A percentile compares a stretch with the other conserved stretches of the same genome.
Conservation (phyloP, 768 basidiomycete genomes). For the Melanogaster broomeanus region DNA sequence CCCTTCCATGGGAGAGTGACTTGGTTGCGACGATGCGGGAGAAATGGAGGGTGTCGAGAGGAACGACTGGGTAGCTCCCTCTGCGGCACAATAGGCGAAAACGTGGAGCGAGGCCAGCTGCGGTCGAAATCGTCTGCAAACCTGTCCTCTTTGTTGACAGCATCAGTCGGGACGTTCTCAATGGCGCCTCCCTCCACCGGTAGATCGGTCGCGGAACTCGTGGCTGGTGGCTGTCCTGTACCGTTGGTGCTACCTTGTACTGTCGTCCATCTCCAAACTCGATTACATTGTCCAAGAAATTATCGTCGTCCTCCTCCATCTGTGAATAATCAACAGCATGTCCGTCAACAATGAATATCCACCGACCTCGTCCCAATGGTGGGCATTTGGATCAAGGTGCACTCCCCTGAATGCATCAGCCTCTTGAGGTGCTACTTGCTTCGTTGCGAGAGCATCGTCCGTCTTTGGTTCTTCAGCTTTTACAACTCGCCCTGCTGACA, state of each 20-base stretch:
- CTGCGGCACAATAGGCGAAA: slow-evolving; percentile 44
- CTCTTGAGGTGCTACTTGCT: slow-evolving; percentile 73
- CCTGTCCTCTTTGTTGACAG: slow-evolving; percentile 81
- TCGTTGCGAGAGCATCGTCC: slow-evolving; percentile 49
- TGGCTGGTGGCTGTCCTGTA: slow-evolving; percentile 27
- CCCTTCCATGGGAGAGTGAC: slow-evolving; percentile 54
- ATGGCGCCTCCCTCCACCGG: slow-evolving; percentile 10
- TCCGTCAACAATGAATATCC: slow-evolving; percentile 5
- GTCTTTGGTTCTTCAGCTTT: slow-evolving; percentile 43
- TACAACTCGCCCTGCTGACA: slow-evolving; percentile 18
- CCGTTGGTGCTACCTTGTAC: slow-evolving; percentile 74
- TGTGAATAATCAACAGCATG: slow-evolving; percentile 29
- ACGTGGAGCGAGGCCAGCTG: slow-evolving; percentile 84
- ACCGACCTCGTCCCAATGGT: slow-evolving; percentile 97
- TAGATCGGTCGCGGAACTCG: slow-evolving; percentile 7
- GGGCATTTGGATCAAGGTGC: slow-evolving; percentile 89
- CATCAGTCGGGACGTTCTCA: slow-evolving; percentile 31
- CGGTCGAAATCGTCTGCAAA: slow-evolving; percentile 95
- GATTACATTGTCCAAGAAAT: slow-evolving; percentile 85
- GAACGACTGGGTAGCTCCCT: slow-evolving; percentile 41
- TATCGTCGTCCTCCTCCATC: slow-evolving; percentile 93
- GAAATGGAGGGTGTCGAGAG: slow-evolving; percentile 34
- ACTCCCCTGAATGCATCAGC: slow-evolving; percentile 94
- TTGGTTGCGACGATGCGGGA: slow-evolving; percentile 38
- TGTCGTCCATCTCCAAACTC: slow-evolving; percentile 96